Evolutionary conservation across 2,329 filamentous ascomycete genomes (phyloP), one percentile per base, ranked within the genome.

Genomic region (Diaporthe vaccinii): DNA sequence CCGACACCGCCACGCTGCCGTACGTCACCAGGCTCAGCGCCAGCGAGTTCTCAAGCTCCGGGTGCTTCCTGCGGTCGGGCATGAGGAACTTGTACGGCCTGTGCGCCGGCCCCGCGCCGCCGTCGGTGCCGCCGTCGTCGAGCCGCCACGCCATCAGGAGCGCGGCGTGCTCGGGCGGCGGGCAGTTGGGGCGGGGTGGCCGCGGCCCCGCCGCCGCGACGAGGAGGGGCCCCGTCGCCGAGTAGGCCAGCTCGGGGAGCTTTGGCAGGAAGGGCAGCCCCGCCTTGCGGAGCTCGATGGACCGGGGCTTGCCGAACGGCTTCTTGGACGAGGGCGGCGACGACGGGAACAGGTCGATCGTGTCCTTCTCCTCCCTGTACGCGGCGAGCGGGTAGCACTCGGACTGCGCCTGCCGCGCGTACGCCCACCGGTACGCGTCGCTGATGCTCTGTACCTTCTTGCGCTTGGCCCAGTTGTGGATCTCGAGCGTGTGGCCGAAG

Each of bases 131-230:
- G 4, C 58, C 73, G n/a, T 75, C 75, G 6, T 80, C 77, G 20
- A 84, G 83, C 49, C 86, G 83, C 84, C 84, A 86, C 1, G 84
- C 84, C 3, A 82, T 82, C 12, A 86, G 81, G 14, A 86, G 76
- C 0, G 83, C 85, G 76, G 84, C 83, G 57, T 80, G 80, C 7
- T 84, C 81, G 0, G 84, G 82, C 0, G 84, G 84, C 6, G 84
- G 84, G 65, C 82, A 80, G 20, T 83, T 84, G 2, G 79, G 80
- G 8, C 83, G 81, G 0, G 84, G 84, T 1, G 84, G 84, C 2
- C 84, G 81, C 2, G 84, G 84, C 0, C 84, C 84, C 0, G 84
- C 83, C 2, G 84, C 84, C 14, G 81, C 80, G 10, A 85, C 80
- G 17, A 86, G 80, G 17, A 86, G 78, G 0, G 84, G 84, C 2